Conservation (phyloP, 805 yeast genomes). For the Metschnikowia borealis region DNA sequence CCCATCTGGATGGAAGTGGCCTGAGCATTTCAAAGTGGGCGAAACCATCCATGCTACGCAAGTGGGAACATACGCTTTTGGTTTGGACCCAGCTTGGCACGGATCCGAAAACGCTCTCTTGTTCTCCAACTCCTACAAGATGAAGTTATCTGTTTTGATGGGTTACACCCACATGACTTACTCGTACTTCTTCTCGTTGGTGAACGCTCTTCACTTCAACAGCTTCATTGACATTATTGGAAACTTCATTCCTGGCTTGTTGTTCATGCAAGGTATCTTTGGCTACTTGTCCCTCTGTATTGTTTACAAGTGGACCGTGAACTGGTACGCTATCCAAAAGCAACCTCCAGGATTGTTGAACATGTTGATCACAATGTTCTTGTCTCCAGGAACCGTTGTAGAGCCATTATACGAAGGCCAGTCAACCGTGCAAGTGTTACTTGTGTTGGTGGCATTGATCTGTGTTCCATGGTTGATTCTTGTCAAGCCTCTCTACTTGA, state of each 20-base stretch:
- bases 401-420: constrained; percentile 82
- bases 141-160: constrained; percentile 93
- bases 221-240: constrained; percentile 81
- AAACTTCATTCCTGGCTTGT: constrained; percentile 87
- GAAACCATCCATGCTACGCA: constrained; percentile 63
- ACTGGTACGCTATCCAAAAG: constrained; percentile 74
- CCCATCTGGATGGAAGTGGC: constrained; percentile 93
- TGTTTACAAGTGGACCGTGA: constrained; percentile 89
- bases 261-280: constrained; percentile 94
- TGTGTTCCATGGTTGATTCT: constrained; percentile 93
- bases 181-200: constrained; percentile 78
- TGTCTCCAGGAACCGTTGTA: constrained; percentile 84
- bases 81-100: constrained; percentile 95
- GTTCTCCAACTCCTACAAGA: constrained; percentile 92
- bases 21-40: constrained; percentile 64
- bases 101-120: constrained; percentile 89
- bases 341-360: constrained; percentile 92
- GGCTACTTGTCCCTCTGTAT: constrained; percentile 87
- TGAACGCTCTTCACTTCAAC: constrained; percentile 67
- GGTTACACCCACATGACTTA: constrained; percentile 95
- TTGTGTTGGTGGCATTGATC: constrained; percentile 71
- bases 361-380: constrained; percentile 93
- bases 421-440: constrained; percentile 62
- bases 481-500: constrained; percentile 74
- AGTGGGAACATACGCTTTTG: constrained; percentile 72